Conservation (phyloP, 2,329 filamentous ascomycete species). For the Fusarium nurragi region DNA sequence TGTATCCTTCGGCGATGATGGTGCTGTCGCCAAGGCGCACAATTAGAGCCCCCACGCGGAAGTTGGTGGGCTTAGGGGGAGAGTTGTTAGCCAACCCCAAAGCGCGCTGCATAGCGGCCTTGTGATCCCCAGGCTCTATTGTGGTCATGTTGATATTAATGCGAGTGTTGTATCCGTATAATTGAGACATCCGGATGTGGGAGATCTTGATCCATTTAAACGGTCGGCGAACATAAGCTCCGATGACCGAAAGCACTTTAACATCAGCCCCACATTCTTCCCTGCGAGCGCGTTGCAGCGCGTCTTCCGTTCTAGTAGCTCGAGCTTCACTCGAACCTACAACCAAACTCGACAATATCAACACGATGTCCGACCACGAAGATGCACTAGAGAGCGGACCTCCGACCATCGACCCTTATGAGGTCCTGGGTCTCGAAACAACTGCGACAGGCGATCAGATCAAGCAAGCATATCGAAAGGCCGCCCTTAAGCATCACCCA, state of each 20-base stretch:
- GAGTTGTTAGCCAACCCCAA: conserved; percentile 81
- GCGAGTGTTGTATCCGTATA: not conserved
- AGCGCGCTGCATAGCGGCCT: conserved; percentile 71
- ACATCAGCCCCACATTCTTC: conserved; percentile 28
- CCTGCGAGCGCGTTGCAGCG: conserved; percentile 35
- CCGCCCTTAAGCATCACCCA: conserved; percentile 86
- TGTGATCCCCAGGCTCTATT: conserved; percentile 53
- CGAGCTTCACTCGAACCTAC: not conserved
- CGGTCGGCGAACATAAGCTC: conserved; percentile 30
- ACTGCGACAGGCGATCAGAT: conserved; percentile 80
- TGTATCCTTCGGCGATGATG: conserved; percentile 85
- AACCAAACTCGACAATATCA: conserved; percentile 18
- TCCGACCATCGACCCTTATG: conserved; percentile 79
- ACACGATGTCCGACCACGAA: conserved; percentile 59
- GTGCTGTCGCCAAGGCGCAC: conserved; percentile 65
- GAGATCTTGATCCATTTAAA: conserved; percentile 5
- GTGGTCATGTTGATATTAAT: conserved; percentile 35
- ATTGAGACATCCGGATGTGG: not conserved
- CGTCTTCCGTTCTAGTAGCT: conserved; percentile 23
- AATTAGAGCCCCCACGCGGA: conserved; percentile 92
- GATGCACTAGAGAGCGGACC: conserved; percentile 66
- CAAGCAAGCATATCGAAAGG: conserved; percentile 91
- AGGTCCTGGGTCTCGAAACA: conserved; percentile 76
- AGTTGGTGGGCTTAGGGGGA: conserved; percentile 89
- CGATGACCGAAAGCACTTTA: conserved; percentile 43